Base-by-base conservation (phyloP, 2,329 filamentous ascomycete species). In the Pestalotiopsis fici region DNA sequence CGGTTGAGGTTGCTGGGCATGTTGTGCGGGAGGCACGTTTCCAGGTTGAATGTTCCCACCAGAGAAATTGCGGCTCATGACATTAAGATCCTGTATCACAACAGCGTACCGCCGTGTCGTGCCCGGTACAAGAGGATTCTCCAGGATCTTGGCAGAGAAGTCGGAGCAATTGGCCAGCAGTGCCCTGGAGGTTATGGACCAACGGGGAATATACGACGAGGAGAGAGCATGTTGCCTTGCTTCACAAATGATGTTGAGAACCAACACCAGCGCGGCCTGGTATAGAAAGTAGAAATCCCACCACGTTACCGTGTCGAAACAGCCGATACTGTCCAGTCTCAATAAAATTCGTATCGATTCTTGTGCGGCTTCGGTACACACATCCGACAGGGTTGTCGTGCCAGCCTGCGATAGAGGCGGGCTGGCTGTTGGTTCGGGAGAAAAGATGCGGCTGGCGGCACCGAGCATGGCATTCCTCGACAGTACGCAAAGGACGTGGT, bases 271-370 rank as follows among this genome's bases (percentile, higher is more conserved):
- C 56, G 76, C 76, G 1, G 79, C 76, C 18, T 78, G 71, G 55
- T 82, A 75, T 3, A 78, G 71, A 55, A 79, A 82, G 75, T 79
- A 83, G 4, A 79, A 71, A 62, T 83, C 81, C 72, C 77, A 80
- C 77, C 78, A 80, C 2, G 77, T 78, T 18, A 79, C 75, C n/a
- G 77, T 71, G 68, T 83, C 78, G 62, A 82, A 80, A 54, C 77
- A 78, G 4, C 74, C 73, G 54, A 78, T 74, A 2, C 74, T 64
- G n/a, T 79, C 79, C 0, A 82, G 73, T 60, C 77, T 75, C 21
- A 78, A 71, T 3, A 83, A 67, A 31, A 79, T 74, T 13, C 72
- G 74, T 31, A 77, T 74, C 11, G 79, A 69, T 0, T 71, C 69
- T 43, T 77, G 76, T 3, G 80, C 79, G 3, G 79, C 80, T 12